phyloP scores from a whole-genome alignment of 2,329 filamentous ascomycete species.

The Colletotrichum sojae region DNA sequence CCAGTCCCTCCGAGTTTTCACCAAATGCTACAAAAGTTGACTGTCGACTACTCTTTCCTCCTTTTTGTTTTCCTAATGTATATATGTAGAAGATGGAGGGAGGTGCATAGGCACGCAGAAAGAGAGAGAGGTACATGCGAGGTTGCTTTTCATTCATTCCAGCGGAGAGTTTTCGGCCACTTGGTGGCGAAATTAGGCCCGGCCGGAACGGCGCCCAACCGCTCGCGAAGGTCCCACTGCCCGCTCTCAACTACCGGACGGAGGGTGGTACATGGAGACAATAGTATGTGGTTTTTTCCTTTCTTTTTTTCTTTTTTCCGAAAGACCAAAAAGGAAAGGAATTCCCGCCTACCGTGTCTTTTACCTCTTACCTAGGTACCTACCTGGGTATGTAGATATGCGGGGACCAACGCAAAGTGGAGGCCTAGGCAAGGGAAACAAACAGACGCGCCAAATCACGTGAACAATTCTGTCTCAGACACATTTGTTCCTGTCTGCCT shows the following conservation, averaged over 20 bases:
- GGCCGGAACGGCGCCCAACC: background rate
- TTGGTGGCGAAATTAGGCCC: conserved; percentile 13
- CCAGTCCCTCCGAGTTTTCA: no score
- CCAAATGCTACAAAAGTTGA: background rate
- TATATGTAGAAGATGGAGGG: no score
- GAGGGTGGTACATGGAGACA: no score
- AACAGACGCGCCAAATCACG: conserved; percentile 18
- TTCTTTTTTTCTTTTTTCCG: no score
- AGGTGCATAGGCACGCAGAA: no score
- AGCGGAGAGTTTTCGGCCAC: conserved; percentile 36
- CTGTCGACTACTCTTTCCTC: background rate
- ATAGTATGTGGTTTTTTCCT: no score
- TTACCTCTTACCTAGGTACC: no score
- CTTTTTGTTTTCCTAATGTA: background rate
- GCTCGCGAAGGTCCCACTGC: background rate
- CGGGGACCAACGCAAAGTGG: conserved; percentile 7
- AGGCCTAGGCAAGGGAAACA: background rate
- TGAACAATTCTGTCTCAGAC: conserved; percentile 23
- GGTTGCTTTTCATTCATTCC: conserved; percentile 19
- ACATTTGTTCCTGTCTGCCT: background rate
- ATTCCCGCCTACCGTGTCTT: no score
- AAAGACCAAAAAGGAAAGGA: no score
- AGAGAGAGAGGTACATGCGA: background rate
- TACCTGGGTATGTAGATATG: no score
- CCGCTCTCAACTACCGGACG: background rate